Base-by-base conservation (phyloP, 2,329 filamentous ascomycete species). In the Diaporthe sp. region DNA sequence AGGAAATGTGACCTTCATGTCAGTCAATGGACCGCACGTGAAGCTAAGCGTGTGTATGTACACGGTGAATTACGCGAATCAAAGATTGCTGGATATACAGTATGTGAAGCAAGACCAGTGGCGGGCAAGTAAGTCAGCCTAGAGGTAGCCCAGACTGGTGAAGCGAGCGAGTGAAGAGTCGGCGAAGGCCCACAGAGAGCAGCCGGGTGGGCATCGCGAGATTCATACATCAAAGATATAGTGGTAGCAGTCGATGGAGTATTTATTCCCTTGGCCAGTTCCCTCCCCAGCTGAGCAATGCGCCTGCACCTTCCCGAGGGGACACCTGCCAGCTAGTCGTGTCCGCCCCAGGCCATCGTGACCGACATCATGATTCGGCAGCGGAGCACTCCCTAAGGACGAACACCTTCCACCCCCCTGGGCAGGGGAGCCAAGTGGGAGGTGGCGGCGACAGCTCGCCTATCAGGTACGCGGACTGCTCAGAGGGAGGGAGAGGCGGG, bases 241-340 rank as follows among this genome's bases (percentile, higher is more conserved):
- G 15, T 17, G 15, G 15, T 55, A 59, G 57, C 7, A 13, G 55
- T 39, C 25, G 13, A 37, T 28, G 25, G 13, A 39, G 7, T 42
- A 55, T 55, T 51, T 25, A 37, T 34, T 55, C 15, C 22, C 46
- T 28, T 25, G 13, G 15, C 34, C 69, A 46, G 57, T 10, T n/a
- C 58, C 37, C 49, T 19, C 44, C 9, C 17, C 71, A 73, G 71
- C 58, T 73, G 71, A 73, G 71, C 46, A 34, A 15, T 42, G 34
- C 49, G 46, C 58, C 58, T 73, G 71, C 46, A 65, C 44, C 37
- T 46, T 51, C 34, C 19, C 49, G 57, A n/a, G 12, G 7, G 46
- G 34, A 51, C 74, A 70, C 65, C 59, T 46, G 74, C 71, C 57
- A 61, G n/a, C n/a, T 49, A 53, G 59, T 68, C 70, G 42, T 46